Evolutionary conservation across 257 asterid genomes (phyloP), one percentile per base, ranked within the genome.

Genomic region (Phtheirospermum japonicum): DNA sequence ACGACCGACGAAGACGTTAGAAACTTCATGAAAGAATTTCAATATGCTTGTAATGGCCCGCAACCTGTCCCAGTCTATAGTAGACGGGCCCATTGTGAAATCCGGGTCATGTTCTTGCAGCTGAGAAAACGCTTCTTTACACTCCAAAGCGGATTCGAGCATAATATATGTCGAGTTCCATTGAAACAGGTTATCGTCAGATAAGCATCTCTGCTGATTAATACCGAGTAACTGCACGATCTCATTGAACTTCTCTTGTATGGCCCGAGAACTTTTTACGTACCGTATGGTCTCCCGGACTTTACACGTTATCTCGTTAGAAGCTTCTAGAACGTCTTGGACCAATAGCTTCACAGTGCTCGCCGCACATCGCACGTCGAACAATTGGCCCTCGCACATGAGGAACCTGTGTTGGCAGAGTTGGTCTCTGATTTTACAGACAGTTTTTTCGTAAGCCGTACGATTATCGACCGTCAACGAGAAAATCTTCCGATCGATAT

Each of bases 291-390:
- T 81, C 62, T 85, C 95, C 43, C 93, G 85, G 71, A 92, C 80
- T 71, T 85, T 92, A 53, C 73, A 68, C 66, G 72, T 79, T 31
- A 92, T 77, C 83, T 85, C 89, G 51, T 20, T 70, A 53, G 91
- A 82, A 34, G 89, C 77, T 55, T 80, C 89, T 51, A 92, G 75
- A 36, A 79, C 89, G 70, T 86, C 95, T 63, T 78, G 86, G 55
- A 83, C 97, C 86, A 92, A 71, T 75, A 78, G 59, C 81, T 82
- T 92, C 65, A 89, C 82, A 40, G 95, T 80, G 71, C 89, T 80
- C 68, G 96, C 95, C 20, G 91, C 96, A 71, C 96, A 89, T 4
- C 94, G 81, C 43, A 86, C 85, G 67, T 87, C 97, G 74, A 92
- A 85, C 20, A 92, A 76, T 67, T 92, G 91, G 17, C 99, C 99